A percentile compares a stretch with the other conserved stretches of the same genome.
These are phyloP conservation scores for Calonectria multiphialidica DNA, from an alignment of 2,329 filamentous ascomycete species.

Conservation along the genomic window DNA sequence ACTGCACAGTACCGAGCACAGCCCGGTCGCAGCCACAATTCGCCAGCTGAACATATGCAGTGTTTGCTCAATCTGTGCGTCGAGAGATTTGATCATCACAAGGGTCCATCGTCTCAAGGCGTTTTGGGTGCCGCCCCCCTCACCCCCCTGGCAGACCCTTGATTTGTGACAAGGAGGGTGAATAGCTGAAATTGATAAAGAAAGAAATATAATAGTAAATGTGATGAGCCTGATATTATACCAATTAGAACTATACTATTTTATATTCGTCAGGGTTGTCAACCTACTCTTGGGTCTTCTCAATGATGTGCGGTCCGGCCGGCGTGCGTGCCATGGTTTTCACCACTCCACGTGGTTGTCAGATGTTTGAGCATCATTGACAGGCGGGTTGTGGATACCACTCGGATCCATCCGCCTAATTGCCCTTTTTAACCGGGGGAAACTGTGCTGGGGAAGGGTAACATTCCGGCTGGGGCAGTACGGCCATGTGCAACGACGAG, in stretches of 20 bases:
- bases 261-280: too few relatives aligned
- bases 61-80: neutral
- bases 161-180: neutral
- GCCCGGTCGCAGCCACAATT: neutral
- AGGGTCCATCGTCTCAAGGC: neutral
- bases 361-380: neutral
- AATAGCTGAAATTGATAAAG: too few relatives aligned
- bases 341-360: neutral
- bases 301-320: too few relatives aligned
- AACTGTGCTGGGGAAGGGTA: neutral
- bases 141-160: neutral
- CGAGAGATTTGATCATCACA: neutral
- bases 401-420: neutral
- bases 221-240: too few relatives aligned
- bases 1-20: neutral
- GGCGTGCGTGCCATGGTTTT: too few relatives aligned
- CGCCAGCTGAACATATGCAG: neutral
- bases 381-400: neutral
- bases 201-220: too few relatives aligned
- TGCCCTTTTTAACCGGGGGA: neutral
- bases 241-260: too few relatives aligned
- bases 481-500: neutral
- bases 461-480: neutral
- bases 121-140: neutral
- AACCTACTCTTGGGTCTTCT: too few relatives aligned